Base-by-base conservation (phyloP, 805 yeast genomes). In the Lachancea sp. region DNA sequence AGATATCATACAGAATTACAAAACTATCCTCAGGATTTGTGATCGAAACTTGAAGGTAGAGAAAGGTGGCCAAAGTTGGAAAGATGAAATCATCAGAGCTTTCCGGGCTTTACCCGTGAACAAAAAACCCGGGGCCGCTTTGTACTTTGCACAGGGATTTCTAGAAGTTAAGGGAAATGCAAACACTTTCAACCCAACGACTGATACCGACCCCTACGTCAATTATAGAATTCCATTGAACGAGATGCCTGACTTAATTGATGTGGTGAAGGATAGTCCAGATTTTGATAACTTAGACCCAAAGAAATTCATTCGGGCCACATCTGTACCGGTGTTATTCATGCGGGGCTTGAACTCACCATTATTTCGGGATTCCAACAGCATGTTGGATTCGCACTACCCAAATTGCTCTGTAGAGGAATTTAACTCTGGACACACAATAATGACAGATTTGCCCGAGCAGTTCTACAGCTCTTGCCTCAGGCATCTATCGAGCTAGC, bases 291-390 rank as follows among this genome's bases (percentile, higher is more conserved):
- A 35, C 12, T 46, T 38, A 2, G 42, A 40, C 16, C 34, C 22
- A 7, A 36, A 29, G 1, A 45, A 41, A 4, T 38, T 37, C 8
- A 36, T 36, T 8, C 19, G 23, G 7, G 31, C 42, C 12, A 43
- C 52, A 8, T 35, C 45, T 5, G 58, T 58, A 21, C 69, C 71
- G 1, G 65, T 69, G 2, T 46, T 71, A 30, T 68, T 76, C 36
- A 56, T 76, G 52, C 65, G 67, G 41, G 80, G 73, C 3, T 41
- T 54, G 13, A 42, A 61, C 12, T 72, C 78, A 2, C 51, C 56
- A 0, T 70, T 75, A 41, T 65, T 77, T 12, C 53, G 51, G 12
- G 60, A 60, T 3, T 45, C 63, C 34, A 34, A 60, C 57, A 26
- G 45, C 45, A 12, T 42, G 19, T 42, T 60, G 4, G 38, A 45